A percentile compares a stretch with the other conserved stretches of the same genome.
These are phyloP conservation scores for Backusella macrospora DNA, from an alignment of 192 early-diverging fungal species.

Conservation along the genomic window DNA sequence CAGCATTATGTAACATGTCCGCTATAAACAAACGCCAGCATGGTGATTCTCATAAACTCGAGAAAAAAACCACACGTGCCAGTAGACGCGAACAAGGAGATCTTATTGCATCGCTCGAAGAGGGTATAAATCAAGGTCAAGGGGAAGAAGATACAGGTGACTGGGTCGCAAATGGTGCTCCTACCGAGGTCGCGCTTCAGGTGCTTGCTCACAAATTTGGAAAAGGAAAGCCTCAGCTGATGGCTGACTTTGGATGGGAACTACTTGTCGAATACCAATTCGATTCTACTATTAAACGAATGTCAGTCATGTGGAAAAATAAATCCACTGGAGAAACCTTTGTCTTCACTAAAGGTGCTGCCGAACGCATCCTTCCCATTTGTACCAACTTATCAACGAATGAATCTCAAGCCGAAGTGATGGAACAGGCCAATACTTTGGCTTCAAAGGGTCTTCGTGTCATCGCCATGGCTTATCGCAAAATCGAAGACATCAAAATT, in stretches of 20 bases:
- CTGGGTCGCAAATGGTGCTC: conserved; percentile 85
- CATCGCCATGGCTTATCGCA: conserved; percentile 77
- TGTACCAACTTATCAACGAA: conserved; percentile 59
- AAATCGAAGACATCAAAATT: not conserved
- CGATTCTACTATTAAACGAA: conserved; percentile 82
- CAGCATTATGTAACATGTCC: conserved; percentile 85
- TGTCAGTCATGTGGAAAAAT: conserved; percentile 76
- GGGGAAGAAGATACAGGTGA: conserved; percentile 39
- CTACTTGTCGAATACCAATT: conserved; percentile 67
- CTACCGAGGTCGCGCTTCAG: conserved; percentile 93
- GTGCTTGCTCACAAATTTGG: conserved; percentile 81
- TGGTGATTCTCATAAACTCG: too few species aligned
- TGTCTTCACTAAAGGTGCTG: conserved; percentile 87
- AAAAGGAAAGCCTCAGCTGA: conserved; percentile 72
- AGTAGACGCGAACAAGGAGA: not conserved
- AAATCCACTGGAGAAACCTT: conserved; percentile 21
- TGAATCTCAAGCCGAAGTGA: conserved; percentile 42
- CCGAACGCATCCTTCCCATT: conserved; percentile 82
- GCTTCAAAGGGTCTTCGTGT: conserved; percentile 80
- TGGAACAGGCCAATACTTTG: conserved; percentile 65
- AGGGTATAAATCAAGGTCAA: not conserved
- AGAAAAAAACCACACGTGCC: too few species aligned
- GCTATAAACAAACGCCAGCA: conserved; percentile 49
- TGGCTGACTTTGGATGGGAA: conserved; percentile 41
- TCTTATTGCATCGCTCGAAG: not conserved